phyloP scores from a whole-genome alignment of 345 rosid species.

The Erysimum cheiranthoides region DNA sequence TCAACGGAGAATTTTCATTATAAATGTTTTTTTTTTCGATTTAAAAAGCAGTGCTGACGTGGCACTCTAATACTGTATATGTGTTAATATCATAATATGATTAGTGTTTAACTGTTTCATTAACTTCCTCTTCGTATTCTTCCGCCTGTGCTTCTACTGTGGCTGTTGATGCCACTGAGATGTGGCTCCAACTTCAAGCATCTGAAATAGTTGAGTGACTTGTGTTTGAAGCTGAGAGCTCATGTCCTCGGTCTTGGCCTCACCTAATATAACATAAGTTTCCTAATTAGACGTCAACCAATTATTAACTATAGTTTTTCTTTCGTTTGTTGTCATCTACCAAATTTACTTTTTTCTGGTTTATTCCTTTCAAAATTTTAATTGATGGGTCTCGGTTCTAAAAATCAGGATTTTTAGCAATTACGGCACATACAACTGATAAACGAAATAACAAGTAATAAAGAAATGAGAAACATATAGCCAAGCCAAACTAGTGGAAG shows the following conservation, averaged over 20 bases:
- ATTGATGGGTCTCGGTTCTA: background rate
- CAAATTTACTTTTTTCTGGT: too few relatives aligned
- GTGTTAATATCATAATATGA: too few relatives aligned
- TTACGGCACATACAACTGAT: background rate
- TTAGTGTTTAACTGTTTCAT: too few relatives aligned
- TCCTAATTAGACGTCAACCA: background rate
- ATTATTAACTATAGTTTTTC: background rate
- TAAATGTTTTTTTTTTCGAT: background rate
- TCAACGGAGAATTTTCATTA: background rate
- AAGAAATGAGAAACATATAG: constrained; percentile 10
- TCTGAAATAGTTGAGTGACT: too few relatives aligned
- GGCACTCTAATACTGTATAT: too few relatives aligned
- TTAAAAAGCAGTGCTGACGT: background rate
- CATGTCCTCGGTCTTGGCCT: too few relatives aligned
- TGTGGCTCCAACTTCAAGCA: too few relatives aligned
- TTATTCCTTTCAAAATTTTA: background rate
- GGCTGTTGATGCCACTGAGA: too few relatives aligned
- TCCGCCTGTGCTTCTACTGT: too few relatives aligned
- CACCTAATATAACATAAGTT: too few relatives aligned
- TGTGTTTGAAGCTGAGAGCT: too few relatives aligned
- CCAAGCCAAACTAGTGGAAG: constrained; percentile 24
- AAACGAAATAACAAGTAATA: constrained; percentile 19
- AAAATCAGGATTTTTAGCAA: background rate
- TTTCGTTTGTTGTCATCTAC: background rate
- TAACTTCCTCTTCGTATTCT: too few relatives aligned